Base-by-base conservation (phyloP, 306 rosid species). In the Medicago arabica region DNA sequence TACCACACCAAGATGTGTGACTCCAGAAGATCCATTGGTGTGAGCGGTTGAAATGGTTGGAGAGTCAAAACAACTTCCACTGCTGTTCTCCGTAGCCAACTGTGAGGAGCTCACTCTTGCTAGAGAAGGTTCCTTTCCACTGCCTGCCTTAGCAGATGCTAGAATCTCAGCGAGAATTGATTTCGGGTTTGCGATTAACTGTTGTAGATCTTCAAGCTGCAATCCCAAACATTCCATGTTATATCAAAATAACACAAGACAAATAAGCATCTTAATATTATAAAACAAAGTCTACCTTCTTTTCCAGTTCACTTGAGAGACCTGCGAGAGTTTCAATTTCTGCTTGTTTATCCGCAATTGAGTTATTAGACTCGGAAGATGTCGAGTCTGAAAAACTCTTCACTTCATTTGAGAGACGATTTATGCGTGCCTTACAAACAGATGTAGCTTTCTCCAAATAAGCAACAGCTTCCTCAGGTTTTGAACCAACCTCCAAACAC, bases 181-280 rank as follows among this genome's bases (percentile, higher is more conserved):
- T 67, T 80, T 90, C 28, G 98, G 95, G 80, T 88, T 90, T 2
- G 88, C 80, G 43, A 87, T 85, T 79, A 85, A 79, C 80, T 90
- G 98, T 61, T 95, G 90, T 80, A 95, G 79, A 88, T 95, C 99
- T 83, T 95, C 99, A 82, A 95, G 97, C 99, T 95, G 92, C 83
- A 90, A 71, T 62, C 49, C 63, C 74, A 77, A 43, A 40, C 21
- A 67, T 54, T 75, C 61, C 68, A 23, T 17, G 43, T 62, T 41
- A 31, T 63, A 60, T 25, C 34, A 70, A 81, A 47, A 74, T 31
- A 66, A 41, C 71, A 61, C 2, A 17, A 16, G 75, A 25, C 13
- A 40, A 38, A 47, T 17, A 50, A 10, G 49, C 8, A 58, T 40
- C 68, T 54, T 40, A 53, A 59, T 10, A 13, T 55, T 55, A 10